Percentiles rank a stretch among this genome's conserved stretches.
These are phyloP conservation scores for Andrographis paniculata DNA, from an alignment of 305 asterid genomes.

Conservation along the genomic window DNA sequence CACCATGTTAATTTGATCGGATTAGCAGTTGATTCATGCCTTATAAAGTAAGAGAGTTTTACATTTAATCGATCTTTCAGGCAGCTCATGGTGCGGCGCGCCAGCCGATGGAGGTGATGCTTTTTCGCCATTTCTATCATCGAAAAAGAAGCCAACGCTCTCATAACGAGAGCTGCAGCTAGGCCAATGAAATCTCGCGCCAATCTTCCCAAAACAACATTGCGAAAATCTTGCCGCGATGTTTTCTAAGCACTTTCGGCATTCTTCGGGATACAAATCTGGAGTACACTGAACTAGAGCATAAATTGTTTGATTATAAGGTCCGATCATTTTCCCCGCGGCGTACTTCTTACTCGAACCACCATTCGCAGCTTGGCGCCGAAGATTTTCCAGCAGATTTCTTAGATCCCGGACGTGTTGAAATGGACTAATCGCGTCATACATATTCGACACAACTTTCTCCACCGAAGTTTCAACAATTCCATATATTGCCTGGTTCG, in stretches of 20 bases:
- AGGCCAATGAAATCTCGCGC: conserved; percentile 11
- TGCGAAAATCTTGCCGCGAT: not conserved
- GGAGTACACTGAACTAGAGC: conserved; percentile 27
- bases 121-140: too few relatives aligned
- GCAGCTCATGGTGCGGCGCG: too few relatives aligned
- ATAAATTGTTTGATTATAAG: conserved; percentile 16
- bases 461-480: not conserved
- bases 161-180: conserved; percentile 20
- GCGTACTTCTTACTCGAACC: conserved; percentile 22
- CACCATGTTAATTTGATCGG: too few relatives aligned
- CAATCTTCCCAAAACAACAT: conserved; percentile 5
- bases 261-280: conserved; percentile 23
- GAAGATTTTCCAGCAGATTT: conserved; percentile 6
- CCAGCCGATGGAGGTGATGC: too few relatives aligned
- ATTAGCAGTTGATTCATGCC: too few relatives aligned
- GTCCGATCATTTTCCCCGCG: not conserved
- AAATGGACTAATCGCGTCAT: not conserved
- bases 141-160: too few relatives aligned
- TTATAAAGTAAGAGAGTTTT: too few relatives aligned
- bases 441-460: not conserved
- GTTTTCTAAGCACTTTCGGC: conserved; percentile 14
- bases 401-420: not conserved
- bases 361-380: conserved; percentile 9
- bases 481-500: not conserved
- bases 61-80: too few relatives aligned